Base-by-base conservation (phyloP, 2,329 filamentous ascomycete genomes). In the Penicillium sp. region DNA sequence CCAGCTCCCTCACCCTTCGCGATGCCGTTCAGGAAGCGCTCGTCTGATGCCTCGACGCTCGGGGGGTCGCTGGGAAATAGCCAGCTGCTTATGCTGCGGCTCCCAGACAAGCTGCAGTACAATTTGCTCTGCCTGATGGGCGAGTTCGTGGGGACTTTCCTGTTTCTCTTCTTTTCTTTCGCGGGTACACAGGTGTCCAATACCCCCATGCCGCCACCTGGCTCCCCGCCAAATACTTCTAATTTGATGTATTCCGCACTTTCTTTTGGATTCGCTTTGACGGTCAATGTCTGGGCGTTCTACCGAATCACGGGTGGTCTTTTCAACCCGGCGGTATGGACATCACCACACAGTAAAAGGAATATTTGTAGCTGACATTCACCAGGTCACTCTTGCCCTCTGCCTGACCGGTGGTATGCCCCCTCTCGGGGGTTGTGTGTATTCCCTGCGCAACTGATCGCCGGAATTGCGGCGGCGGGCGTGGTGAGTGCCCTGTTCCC, bases 401-500 rank as follows among this genome's bases (percentile, higher is more conserved):
- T 78, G 81, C n/a, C 75, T 88, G 4, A 81, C 83, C 49, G 83
- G 84, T 2, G 83, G 81, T 5, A 76, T 88, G 43, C 77, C 77
- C n/a, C 77, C 79, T 17, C 23, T 83, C 82, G 85, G 6, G 82
- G 79, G 6, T 60, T 79, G 1, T 64, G 83, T 1, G 78, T 88
- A 50, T 72, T 87, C 50, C 71, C 80, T 6, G 80, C 83, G 1
- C 86, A 89, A 67, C 66, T 89, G 9, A 66, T 85, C 1, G 86
- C 76, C 6, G 82, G 79, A 6, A 86, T 89, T 44, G 79, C 81
- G 1, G 82, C 86, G 1, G 82, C 84, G 0, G 85, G 79, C 19
- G 78, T 88, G 1, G 80, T 84, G 1, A 78, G 80, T 35, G 82
- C 77, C 1, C 74, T 89, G 5, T 78, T 88, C n/a, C 86, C 86